These are phyloP conservation scores for Hypomyces perniciosus DNA, from an alignment of 2,329 filamentous ascomycete species.

Conservation along the genomic window DNA sequence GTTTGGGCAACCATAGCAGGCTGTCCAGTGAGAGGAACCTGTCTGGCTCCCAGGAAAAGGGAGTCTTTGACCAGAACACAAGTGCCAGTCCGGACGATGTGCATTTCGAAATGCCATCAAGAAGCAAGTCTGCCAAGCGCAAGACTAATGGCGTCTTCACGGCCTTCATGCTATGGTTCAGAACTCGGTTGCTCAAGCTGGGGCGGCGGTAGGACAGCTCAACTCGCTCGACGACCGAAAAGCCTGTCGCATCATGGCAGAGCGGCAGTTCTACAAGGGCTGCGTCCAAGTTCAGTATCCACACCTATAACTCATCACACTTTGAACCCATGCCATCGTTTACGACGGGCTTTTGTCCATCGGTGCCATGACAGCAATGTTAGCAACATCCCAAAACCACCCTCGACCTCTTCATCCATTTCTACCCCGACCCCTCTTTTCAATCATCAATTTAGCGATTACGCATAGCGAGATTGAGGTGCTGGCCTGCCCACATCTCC, in stretches of 20 bases:
- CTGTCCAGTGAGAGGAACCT: constrained; percentile 26
- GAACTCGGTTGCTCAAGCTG: constrained; percentile 44
- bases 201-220: constrained; percentile 31
- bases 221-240: background rate
- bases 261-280: background rate
- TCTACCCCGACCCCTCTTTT: background rate
- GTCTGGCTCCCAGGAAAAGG: constrained; percentile 34
- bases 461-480: constrained; percentile 1
- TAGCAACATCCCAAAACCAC: background rate
- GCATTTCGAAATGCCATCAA: constrained; percentile 36
- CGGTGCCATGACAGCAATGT: background rate
- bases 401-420: background rate
- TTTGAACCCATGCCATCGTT: background rate
- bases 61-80: constrained; percentile 21
- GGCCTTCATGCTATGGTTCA: constrained; percentile 57
- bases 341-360: background rate
- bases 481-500: constrained; percentile 5
- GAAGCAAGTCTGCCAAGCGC: constrained; percentile 47
- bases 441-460: constrained; percentile 4
- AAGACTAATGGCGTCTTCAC: constrained; percentile 59
- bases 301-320: background rate
- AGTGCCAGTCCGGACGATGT: constrained; percentile 34
- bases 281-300: background rate
- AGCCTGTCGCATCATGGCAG: background rate
- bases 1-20: constrained; percentile 22